phyloP scores from a whole-genome alignment of 1,284 basidiomycete species.

The Moesziomyces globuligerus region DNA sequence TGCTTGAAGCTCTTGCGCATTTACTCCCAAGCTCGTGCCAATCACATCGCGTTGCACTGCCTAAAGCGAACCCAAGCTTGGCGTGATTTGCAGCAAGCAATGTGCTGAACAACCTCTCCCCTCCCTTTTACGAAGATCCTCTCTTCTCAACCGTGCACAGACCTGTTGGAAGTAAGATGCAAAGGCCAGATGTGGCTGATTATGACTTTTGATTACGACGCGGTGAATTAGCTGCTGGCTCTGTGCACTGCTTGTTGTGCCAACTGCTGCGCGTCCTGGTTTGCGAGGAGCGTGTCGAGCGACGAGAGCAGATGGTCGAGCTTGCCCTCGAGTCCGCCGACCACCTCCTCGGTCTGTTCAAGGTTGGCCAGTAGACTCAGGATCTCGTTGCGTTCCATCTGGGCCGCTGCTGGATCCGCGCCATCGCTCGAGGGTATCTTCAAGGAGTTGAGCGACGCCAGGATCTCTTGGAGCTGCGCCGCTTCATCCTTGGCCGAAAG shows the following conservation, averaged over 20 bases:
- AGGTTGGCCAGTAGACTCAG: conserved; percentile 37
- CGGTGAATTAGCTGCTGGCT: too few relatives aligned
- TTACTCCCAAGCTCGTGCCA: background rate
- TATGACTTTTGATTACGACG: too few relatives aligned
- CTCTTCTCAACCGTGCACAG: too few relatives aligned
- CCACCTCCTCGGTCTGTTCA: conserved; percentile 47
- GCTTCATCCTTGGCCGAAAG: conserved; percentile 23
- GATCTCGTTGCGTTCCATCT: conserved; percentile 38
- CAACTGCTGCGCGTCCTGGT: conserved; percentile 37
- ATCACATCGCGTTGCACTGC: background rate
- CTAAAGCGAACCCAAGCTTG: background rate
- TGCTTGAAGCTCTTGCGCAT: too few relatives aligned
- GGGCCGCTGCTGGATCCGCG: conserved; percentile 20
- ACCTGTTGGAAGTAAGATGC: too few relatives aligned
- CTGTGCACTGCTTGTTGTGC: background rate
- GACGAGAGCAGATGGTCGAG: conserved; percentile 38
- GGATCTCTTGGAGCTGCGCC: conserved; percentile 41
- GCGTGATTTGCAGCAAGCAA: background rate
- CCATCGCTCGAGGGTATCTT: conserved; percentile 34
- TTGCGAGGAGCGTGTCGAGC: conserved; percentile 33
- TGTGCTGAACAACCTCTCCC: background rate
- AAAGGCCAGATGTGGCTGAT: too few relatives aligned
- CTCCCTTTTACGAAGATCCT: too few relatives aligned
- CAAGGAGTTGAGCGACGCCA: conserved; percentile 37
- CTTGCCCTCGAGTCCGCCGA: conserved; percentile 40